Percentiles rank a stretch among this genome's conserved stretches.
Conservation (phyloP, 352 stramenopile genomes). For the Elongisporangium undulatum region DNA sequence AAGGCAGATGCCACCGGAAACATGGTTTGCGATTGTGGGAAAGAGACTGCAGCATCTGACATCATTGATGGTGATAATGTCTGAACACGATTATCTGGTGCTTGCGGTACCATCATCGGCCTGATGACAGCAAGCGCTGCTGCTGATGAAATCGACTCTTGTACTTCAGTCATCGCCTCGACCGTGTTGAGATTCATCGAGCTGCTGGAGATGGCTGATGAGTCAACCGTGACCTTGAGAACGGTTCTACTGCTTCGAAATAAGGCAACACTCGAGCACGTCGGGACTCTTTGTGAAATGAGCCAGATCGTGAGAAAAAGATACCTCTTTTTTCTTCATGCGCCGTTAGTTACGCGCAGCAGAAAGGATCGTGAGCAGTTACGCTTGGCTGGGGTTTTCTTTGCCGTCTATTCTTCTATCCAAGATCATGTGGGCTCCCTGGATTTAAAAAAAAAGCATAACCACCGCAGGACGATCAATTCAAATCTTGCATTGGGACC, state of each 20-base stretch:
- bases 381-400: conserved; percentile 6
- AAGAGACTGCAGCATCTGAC: not conserved
- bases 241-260: not conserved
- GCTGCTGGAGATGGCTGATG: not conserved
- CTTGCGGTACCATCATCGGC: no score
- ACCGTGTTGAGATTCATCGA: not conserved
- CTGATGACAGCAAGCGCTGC: not conserved
- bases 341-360: conserved; percentile 9
- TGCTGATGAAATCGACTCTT: not conserved
- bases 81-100: not conserved
- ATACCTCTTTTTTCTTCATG: conserved; percentile 8
- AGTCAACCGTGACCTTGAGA: not conserved
- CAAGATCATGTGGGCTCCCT: not conserved
- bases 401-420: not conserved
- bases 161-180: not conserved
- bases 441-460: conserved; percentile 1
- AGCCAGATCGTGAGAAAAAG: conserved; percentile 6
- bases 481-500: not conserved
- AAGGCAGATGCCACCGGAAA: not conserved
- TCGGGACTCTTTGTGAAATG: conserved; percentile 16
- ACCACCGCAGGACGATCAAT: conserved; percentile 1
- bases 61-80: no score
- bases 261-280: not conserved
- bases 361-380: conserved; percentile 6
- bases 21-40: not conserved